Base-by-base conservation (phyloP, 805 yeast genomes). In the Zygosaccharomyces siamensis region DNA sequence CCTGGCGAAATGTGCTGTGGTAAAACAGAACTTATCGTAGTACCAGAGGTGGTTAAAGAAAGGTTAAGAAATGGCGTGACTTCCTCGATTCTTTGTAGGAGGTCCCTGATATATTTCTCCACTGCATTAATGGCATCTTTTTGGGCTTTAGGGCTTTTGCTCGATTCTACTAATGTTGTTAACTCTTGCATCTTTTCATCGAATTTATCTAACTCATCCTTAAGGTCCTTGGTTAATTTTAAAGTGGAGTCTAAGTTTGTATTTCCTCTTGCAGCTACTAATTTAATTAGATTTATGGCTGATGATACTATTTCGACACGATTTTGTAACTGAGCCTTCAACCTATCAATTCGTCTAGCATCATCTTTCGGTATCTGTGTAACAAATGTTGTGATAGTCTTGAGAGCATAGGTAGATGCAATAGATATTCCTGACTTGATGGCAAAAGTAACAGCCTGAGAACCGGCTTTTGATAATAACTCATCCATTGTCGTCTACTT, bases 361-460 rank as follows among this genome's bases (percentile, higher is more conserved):
- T 83, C 84, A 23, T 74, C 71, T 0, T 89, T 86, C 3, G 66
- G 67, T 18, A 64, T 54, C 33, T 64, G 59, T 4, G 49, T 49
- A 38, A 85, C 68, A 49, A 83, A 73, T 44, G 64, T 74, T 7
- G 79, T 64, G n/a, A 85, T 77, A 0, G 84, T 79, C 49, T 78
- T 80, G 37, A 85, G 73, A 20, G 90, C 89, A 66, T 79, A 86
- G 0, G 84, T 79, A 0, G 89, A 80, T 0, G 90, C 93, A 18
- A 86, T 56, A 2, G 89, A 80, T 28, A 86, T 77, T 0, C 93
- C 89, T 1, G 90, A 84, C 48, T 84, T 72, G 24, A 86, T 79
- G 7, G 90, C 95, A 67, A 86, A 83, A 2, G 88, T 77, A n/a
- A 86, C 86, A 1, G 87, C 86, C 55, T 85, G 89, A 44, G 79